phyloP scores from a whole-genome alignment of 441 rosid species.

The Daphne laureola region DNA sequence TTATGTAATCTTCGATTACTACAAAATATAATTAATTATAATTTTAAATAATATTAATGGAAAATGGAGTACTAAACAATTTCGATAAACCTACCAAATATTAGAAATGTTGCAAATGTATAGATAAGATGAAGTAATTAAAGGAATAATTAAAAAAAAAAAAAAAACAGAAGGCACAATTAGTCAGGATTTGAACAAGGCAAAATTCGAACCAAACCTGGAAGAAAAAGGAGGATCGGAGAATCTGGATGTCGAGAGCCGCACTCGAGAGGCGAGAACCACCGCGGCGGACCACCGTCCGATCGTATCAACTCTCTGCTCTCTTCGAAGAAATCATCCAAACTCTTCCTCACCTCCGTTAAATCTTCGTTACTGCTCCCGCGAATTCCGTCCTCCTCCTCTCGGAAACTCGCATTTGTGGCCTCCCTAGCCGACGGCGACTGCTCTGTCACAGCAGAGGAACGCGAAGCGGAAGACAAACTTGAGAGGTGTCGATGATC shows the following conservation, averaged over 20 bases:
- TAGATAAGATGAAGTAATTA: not conserved
- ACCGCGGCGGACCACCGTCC: slow-evolving; percentile 54
- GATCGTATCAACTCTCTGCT: slow-evolving; percentile 15
- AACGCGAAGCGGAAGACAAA: not conserved
- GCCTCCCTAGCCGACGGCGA: slow-evolving; percentile 2
- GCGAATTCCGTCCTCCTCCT: slow-evolving; percentile 26
- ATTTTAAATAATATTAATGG: too few species aligned
- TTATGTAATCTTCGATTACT: too few species aligned
- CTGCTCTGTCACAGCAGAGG: slow-evolving; percentile 4
- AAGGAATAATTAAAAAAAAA: too few species aligned
- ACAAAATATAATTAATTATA: too few species aligned
- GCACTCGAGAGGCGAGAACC: slow-evolving; percentile 73
- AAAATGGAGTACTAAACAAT: too few species aligned
- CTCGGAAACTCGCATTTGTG: not conserved
- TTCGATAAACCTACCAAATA: too few species aligned
- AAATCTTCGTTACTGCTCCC: slow-evolving; percentile 20
- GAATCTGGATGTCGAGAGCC: slow-evolving; percentile 29
- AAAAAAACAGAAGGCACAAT: not conserved
- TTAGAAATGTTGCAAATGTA: too few species aligned
- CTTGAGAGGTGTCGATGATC: not conserved
- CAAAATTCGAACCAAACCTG: slow-evolving; percentile 30
- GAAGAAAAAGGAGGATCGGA: slow-evolving; percentile 61
- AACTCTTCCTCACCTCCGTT: slow-evolving; percentile 7
- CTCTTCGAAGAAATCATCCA: slow-evolving; percentile 21
- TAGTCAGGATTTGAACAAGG: not conserved